Base-by-base conservation (phyloP, 176 grass and related monocot species). In the Ananas comosus region DNA sequence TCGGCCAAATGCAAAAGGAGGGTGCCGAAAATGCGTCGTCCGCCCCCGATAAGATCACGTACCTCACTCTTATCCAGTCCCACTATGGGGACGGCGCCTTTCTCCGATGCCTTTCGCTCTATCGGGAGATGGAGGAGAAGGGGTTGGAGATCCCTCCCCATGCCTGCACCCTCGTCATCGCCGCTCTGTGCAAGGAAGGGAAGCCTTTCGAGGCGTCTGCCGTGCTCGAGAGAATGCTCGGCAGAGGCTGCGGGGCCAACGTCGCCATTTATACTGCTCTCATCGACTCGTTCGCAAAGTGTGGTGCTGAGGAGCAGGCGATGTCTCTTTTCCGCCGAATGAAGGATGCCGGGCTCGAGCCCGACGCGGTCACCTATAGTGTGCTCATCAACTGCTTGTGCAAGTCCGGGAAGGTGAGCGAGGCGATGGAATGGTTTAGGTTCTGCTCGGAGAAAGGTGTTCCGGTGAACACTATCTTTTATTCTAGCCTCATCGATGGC, bases 361-460 rank as follows among this genome's bases (percentile, higher is more conserved):
- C 88, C 17, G 89, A 90, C 11, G 78, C 72, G 0, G 68, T 97
- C 22, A 85, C 86, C 9, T 90, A 88, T 78, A 81, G 82, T 56
- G 93, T 88, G 74, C 42, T 90, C n/a, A 72, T 90, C 48, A 90
- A 90, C 69, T 90, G 89, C 87, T 66, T 97, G 51, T 97, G 93
- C 78, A 81, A 86, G 42, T 88, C 83, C 49, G 93, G 82, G 49
- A 88, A 75, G 58, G 54, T 92, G 61, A 80, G 90, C 16, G 78
- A 90, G 52, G 93, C 86, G 0, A 66, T 97, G 71, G 51, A 72
- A 25, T 87, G 80, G 81, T 97, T 97, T 65, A 87, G 77, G 33
- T 83, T 59, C 47, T 92, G 93, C 69, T 56, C 33, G 51, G 63
- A 78, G 10, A 80, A 79, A 6, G 84, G 71, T 42, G 64, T 80